Evolutionary conservation across 2,329 filamentous ascomycete species (phyloP).

Genomic region (Exophiala calicioides): DNA sequence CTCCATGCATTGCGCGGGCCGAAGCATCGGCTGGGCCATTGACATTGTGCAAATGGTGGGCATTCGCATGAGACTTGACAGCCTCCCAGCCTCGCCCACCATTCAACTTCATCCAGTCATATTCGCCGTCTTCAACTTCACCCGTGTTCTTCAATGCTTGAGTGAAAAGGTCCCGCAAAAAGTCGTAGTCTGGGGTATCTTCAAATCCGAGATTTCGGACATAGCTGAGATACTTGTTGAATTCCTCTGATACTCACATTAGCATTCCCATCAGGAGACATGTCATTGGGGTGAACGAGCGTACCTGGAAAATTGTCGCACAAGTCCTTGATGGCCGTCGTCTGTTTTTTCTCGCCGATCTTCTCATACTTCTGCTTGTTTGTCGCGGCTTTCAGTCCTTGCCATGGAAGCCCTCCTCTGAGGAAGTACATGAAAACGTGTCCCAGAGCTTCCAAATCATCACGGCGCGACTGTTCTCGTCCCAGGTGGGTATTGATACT

Average conservation of each 20-base stretch:
- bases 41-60: slow-evolving; percentile 77
- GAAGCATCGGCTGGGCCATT: slow-evolving; percentile 79
- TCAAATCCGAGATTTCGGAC: slow-evolving; percentile 98
- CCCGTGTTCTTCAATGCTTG: slow-evolving; percentile 92
- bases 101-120: slow-evolving; percentile 99
- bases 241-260: slow-evolving; percentile 66
- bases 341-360: slow-evolving; percentile 99
- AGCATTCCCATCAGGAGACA: slow-evolving; percentile 28
- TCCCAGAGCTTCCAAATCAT: slow-evolving; percentile 84
- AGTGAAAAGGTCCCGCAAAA: slow-evolving; percentile 93
- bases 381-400: slow-evolving; percentile 67
- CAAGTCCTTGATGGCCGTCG: slow-evolving; percentile 92
- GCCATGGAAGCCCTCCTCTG: slow-evolving; percentile 66
- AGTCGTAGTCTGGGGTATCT: slow-evolving; percentile 97
- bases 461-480: slow-evolving; percentile 90
- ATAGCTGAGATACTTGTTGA: slow-evolving; percentile 96
- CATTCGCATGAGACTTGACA: slow-evolving; percentile 67
- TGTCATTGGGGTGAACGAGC: slow-evolving; percentile 28
- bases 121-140: slow-evolving; percentile 95
- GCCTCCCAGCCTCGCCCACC: slow-evolving; percentile 90
- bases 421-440: slow-evolving; percentile 73
- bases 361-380: slow-evolving; percentile 99
- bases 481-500: slow-evolving; percentile 99
- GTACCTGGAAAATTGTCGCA: slow-evolving; percentile 87
- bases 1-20: slow-evolving; percentile 78